These are phyloP conservation scores for Colletotrichum sp. DNA, from an alignment of 2,329 filamentous ascomycete species.

Conservation along the genomic window DNA sequence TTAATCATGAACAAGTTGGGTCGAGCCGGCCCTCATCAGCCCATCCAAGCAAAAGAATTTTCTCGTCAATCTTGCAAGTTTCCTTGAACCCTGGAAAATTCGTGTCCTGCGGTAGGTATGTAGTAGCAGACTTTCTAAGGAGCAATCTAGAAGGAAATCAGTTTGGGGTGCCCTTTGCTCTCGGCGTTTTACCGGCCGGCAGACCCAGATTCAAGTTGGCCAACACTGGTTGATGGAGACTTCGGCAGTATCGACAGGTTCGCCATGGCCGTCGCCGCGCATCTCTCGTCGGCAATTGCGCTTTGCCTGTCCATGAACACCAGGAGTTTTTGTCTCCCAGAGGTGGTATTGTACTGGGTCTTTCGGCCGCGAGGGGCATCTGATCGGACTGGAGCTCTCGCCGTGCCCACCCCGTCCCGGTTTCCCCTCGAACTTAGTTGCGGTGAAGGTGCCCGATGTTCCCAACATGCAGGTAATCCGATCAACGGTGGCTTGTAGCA, in stretches of 20 bases:
- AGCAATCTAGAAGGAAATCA: not conserved
- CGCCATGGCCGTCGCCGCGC: not conserved
- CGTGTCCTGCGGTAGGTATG: not conserved
- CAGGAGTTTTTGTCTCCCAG: not conserved
- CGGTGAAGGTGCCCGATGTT: slow-evolving; percentile 18
- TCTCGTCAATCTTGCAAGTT: not conserved
- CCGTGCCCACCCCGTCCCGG: slow-evolving; percentile 1
- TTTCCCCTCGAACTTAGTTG: slow-evolving; percentile 16
- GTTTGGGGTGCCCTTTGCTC: not conserved
- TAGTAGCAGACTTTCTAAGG: not conserved
- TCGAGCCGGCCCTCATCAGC: not conserved
- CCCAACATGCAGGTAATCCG: slow-evolving; percentile 20
- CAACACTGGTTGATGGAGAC: not conserved
- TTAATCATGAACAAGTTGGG: not conserved
- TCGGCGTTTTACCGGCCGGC: not conserved
- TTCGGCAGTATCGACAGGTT: not conserved
- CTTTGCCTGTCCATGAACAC: not conserved
- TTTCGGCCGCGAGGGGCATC: slow-evolving; percentile 3
- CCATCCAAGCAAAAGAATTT: not conserved
- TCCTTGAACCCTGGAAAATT: not conserved
- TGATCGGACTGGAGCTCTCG: slow-evolving; percentile 14
- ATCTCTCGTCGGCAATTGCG: slow-evolving; percentile 6
- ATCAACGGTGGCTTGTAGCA: slow-evolving; percentile 3
- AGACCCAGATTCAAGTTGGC: not conserved
- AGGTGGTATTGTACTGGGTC: slow-evolving; percentile 1